These are phyloP conservation scores for Oldenlandia corymbosa DNA, from an alignment of 257 asterid species.

Conservation along the genomic window DNA sequence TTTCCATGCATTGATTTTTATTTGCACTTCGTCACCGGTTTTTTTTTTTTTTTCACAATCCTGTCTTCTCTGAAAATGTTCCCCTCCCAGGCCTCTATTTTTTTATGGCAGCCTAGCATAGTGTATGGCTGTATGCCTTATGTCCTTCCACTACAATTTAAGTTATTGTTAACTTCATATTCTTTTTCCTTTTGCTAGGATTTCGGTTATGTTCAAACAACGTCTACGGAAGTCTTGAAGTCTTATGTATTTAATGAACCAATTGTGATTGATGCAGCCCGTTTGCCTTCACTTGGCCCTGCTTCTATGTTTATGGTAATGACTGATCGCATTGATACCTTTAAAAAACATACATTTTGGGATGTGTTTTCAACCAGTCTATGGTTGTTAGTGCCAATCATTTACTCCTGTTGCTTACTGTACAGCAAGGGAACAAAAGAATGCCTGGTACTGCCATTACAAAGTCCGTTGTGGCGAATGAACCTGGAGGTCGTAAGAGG, in stretches of 20 bases:
- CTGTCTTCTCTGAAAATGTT: no score
- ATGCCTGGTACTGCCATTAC: slow-evolving; percentile 99
- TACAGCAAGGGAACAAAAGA: slow-evolving; percentile 93
- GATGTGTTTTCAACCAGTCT: slow-evolving; percentile 9
- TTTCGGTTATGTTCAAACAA: slow-evolving; percentile 95
- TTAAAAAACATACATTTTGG: neutral
- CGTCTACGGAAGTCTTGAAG: slow-evolving; percentile 94
- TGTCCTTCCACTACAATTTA: neutral
- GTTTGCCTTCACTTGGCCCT: slow-evolving; percentile 87
- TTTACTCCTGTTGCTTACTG: slow-evolving; percentile 26
- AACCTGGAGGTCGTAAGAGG: slow-evolving; percentile 94
- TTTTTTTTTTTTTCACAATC: neutral
- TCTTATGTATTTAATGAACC: slow-evolving; percentile 95
- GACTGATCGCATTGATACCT: slow-evolving; percentile 17
- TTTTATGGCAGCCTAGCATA: neutral
- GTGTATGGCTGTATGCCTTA: neutral
- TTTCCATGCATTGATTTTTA: neutral
- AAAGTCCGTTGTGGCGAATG: slow-evolving; percentile 94
- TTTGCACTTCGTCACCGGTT: no score
- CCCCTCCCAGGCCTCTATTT: no score
- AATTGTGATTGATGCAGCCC: slow-evolving; percentile 86
- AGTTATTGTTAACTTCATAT: slow-evolving; percentile 6
- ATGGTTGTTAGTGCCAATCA: slow-evolving; percentile 7
- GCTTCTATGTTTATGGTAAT: slow-evolving; percentile 91
- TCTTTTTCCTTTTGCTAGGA: slow-evolving; percentile 52